Conservation (phyloP, 1,284 basidiomycete species). For the Cryptococcus sp. region DNA sequence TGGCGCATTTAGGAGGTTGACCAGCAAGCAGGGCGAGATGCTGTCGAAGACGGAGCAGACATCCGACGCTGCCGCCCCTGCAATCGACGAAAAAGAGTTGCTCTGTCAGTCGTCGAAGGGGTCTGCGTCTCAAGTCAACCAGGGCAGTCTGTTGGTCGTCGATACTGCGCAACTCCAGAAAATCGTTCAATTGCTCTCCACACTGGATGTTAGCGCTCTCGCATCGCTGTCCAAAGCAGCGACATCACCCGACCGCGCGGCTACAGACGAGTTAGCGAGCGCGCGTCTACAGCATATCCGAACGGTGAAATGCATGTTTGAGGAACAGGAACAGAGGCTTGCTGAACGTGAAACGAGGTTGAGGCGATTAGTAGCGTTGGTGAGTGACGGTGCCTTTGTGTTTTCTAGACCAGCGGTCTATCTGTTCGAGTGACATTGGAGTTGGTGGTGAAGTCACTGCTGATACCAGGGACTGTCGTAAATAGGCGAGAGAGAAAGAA, state of each 20-base stretch:
- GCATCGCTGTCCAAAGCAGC: background rate
- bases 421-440: no score
- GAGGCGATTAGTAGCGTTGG: constrained; percentile 1
- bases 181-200: background rate
- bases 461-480: no score
- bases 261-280: background rate
- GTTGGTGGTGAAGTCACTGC: no score
- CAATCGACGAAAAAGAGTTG: background rate
- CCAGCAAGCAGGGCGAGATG: background rate
- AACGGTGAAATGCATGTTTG: constrained; percentile 10
- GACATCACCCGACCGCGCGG: background rate
- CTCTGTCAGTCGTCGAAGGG: no score
- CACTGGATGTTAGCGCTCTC: background rate
- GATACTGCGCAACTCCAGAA: background rate
- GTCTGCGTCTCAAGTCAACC: background rate
- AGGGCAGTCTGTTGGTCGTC: no score
- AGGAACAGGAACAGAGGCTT: constrained; percentile 13
- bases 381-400: background rate
- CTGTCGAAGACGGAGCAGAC: background rate
- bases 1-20: constrained; percentile 23
- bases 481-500: no score
- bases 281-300: background rate
- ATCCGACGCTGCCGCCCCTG: background rate
- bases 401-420: no score
- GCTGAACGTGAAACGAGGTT: constrained; percentile 8